Base-by-base conservation (phyloP, 2,329 filamentous ascomycete genomes). In the Purpureocillium takamizusanense region DNA sequence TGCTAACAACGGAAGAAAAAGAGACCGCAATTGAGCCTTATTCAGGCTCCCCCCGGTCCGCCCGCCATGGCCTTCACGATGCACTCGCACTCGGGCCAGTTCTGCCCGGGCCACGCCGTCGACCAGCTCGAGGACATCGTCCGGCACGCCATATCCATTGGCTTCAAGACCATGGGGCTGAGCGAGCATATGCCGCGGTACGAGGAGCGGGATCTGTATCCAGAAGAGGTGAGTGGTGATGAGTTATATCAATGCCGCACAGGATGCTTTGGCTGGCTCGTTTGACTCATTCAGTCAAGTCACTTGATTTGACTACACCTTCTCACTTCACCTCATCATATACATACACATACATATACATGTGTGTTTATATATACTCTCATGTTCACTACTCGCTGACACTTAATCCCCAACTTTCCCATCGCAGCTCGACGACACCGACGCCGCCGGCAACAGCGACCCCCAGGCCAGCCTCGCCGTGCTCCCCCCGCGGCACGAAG, bases 51-150 rank as follows among this genome's bases (percentile, higher is more conserved):
- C 8, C 15, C 13, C 13, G 7, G 7, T 7, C 25, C 25, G 16
- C 23, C 17, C 27, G 38, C 13, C 37, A 97, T 97, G 92, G 89
- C 90, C 2, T 95, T 94, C 66, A 94, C 92, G 4, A 94, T 97
- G 70, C 92, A 98, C 63, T 94, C 87, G 55, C 92, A 98, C 66
- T 97, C 92, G 29, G 92, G 92, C 46, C 86, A 98, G 60, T 98
- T 98, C 69, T 98, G 92, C 67, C 81, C 81, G 9, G 78, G 83
- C 50, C 92, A 98, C 67, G 92, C 92, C 36, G 79, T 83, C 56
- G 79, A 94, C 57, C 74, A 78, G 15, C 75, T 98, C 9, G 90
- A 97, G 60, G 81, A 87, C 47, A 77, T 97, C 35, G 69, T 97
- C 50, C 75, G 81, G 54, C 75, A 80, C 11, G 90, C 90, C 47